Conservation (phyloP, 345 rosid genomes). For the Camelina neglecta region DNA sequence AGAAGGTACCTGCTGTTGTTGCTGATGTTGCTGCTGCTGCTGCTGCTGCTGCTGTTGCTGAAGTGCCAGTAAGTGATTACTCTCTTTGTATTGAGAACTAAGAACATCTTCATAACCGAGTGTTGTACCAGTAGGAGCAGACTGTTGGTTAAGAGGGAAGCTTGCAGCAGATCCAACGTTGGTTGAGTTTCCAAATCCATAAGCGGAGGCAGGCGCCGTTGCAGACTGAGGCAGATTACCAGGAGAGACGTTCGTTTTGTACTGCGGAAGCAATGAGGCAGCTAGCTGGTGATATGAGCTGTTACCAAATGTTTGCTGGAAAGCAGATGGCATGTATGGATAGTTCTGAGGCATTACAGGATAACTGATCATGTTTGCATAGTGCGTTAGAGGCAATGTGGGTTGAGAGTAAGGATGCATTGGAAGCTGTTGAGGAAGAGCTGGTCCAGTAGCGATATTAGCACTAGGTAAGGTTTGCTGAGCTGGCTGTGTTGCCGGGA, state of each 20-base stretch:
- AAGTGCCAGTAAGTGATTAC: slow-evolving; percentile 68
- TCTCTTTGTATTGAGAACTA: slow-evolving; percentile 89
- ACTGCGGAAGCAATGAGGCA: slow-evolving; percentile 84
- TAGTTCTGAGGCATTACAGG: slow-evolving; percentile 93
- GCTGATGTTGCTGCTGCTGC: slow-evolving; percentile 57
- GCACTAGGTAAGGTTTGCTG: slow-evolving; percentile 65
- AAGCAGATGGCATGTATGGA: slow-evolving; percentile 89
- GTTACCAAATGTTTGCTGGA: slow-evolving; percentile 83
- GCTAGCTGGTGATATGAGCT: slow-evolving; percentile 86
- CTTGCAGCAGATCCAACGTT: slow-evolving; percentile 67
- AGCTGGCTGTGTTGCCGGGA: slow-evolving; percentile 72
- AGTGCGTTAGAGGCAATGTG: slow-evolving; percentile 79
- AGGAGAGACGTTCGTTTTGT: slow-evolving; percentile 77
- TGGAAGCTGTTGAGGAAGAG: slow-evolving; percentile 84
- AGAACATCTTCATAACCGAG: slow-evolving; percentile 75
- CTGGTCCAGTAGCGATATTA: slow-evolving; percentile 73
- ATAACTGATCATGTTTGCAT: slow-evolving; percentile 86
- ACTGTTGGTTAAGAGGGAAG: slow-evolving; percentile 69
- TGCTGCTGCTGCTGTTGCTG: slow-evolving; percentile 65
- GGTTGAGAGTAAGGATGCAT: slow-evolving; percentile 94
- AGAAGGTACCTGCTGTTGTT: slow-evolving; percentile 44
- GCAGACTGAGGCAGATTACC: slow-evolving; percentile 90
- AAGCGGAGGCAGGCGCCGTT: slow-evolving; percentile 71
- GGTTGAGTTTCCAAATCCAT: slow-evolving; percentile 81
- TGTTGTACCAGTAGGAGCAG: slow-evolving; percentile 66